phyloP scores from a whole-genome alignment of 257 asterid genomes.

The Jasminum sambac region DNA sequence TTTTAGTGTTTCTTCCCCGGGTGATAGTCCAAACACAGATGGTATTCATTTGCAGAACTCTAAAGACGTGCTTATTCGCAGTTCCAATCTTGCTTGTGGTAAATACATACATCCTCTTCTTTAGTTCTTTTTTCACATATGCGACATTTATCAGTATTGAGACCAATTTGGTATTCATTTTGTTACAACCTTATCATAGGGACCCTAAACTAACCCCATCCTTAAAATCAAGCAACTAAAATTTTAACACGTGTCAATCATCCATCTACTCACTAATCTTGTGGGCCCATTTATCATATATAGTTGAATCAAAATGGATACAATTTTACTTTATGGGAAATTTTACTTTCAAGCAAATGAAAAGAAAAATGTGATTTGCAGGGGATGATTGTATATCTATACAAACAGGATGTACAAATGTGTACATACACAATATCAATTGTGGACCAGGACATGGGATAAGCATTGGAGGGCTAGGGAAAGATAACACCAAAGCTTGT shows the following conservation, averaged over 20 bases:
- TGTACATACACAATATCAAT: slow-evolving; percentile 60
- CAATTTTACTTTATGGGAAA: not conserved
- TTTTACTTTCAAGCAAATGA: not conserved
- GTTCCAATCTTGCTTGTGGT: slow-evolving; percentile 76
- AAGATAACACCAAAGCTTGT: slow-evolving; percentile 73
- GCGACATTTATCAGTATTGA: too few species aligned
- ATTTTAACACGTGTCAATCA: slow-evolving; percentile 34
- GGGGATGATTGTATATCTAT: slow-evolving; percentile 93
- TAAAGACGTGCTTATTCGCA: slow-evolving; percentile 70
- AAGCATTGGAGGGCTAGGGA: slow-evolving; percentile 91
- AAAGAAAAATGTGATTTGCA: slow-evolving; percentile 26
- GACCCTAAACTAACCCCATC: slow-evolving; percentile 29
- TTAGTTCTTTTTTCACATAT: too few species aligned
- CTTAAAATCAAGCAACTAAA: slow-evolving; percentile 22
- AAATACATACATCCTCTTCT: slow-evolving; percentile 13
- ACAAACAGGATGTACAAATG: slow-evolving; percentile 81
- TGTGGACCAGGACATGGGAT: slow-evolving; percentile 98
- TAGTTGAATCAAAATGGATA: too few species aligned
- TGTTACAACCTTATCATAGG: slow-evolving; percentile 35
- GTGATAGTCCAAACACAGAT: slow-evolving; percentile 90
- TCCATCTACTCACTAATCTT: slow-evolving; percentile 30
- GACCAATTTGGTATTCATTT: too few species aligned
- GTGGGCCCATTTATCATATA: slow-evolving; percentile 23
- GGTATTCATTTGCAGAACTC: slow-evolving; percentile 94
- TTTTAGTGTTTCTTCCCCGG: slow-evolving; percentile 69